phyloP scores from a whole-genome alignment of 805 yeast species.

The Wickerhamomyces pijperi region DNA sequence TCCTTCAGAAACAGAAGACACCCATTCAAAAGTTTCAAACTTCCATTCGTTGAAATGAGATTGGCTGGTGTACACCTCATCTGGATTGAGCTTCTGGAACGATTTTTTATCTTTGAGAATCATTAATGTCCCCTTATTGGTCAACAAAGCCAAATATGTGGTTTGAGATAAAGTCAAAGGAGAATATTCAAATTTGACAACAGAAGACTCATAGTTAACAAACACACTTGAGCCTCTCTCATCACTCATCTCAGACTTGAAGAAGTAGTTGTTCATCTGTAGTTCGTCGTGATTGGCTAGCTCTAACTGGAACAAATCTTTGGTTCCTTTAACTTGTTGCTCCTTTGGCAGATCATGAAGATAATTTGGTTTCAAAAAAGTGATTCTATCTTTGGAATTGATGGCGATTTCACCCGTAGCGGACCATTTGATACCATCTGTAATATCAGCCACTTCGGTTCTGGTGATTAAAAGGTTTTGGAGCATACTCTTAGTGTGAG shows the following conservation, averaged over 20 bases:
- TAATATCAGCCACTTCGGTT: slow-evolving; percentile 7
- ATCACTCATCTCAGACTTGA: slow-evolving; percentile 6
- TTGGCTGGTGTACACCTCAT: slow-evolving; percentile 3
- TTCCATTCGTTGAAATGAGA: slow-evolving; percentile 8
- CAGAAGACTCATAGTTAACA: slow-evolving; percentile 6
- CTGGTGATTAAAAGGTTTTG: slow-evolving; percentile 2
- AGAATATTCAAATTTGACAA: slow-evolving; percentile 12
- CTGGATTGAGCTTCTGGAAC: slow-evolving; percentile 8
- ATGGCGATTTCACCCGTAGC: slow-evolving; percentile 16
- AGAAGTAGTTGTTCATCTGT: slow-evolving; percentile 5
- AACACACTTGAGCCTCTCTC: slow-evolving; percentile 11
- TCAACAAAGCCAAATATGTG: slow-evolving; percentile 12
- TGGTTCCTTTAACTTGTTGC: slow-evolving; percentile 6
- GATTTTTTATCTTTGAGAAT: slow-evolving; percentile 9
- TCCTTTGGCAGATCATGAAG: slow-evolving; percentile 3
- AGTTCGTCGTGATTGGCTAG: slow-evolving; percentile 8
- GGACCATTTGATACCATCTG: slow-evolving; percentile 13
- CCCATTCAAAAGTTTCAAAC: slow-evolving; percentile 14
- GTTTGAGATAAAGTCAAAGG: slow-evolving; percentile 10
- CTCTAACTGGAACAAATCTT: slow-evolving; percentile 8
- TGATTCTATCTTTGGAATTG: slow-evolving; percentile 12
- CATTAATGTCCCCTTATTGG: slow-evolving; percentile 9
- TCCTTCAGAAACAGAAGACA: slow-evolving; percentile 1
- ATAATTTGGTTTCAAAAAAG: slow-evolving; percentile 14
- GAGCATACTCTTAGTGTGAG: not conserved